Conservation (phyloP, 441 rosid genomes). For the Gossypium lobatum region DNA sequence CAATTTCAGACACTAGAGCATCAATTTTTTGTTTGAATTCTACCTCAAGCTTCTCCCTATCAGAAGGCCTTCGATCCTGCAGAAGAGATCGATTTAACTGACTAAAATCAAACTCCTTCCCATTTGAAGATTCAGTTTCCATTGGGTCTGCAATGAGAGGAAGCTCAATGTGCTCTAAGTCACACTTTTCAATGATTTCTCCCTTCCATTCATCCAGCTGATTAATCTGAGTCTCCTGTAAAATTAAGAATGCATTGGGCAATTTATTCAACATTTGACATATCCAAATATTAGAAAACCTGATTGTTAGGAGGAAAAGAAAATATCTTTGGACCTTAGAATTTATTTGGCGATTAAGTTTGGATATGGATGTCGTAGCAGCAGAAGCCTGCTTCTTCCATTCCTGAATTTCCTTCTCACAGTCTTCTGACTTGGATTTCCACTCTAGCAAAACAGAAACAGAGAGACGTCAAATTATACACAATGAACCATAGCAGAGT, state of each 20-base stretch:
- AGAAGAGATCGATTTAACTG: conserved; percentile 72
- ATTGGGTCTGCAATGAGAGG: conserved; percentile 65
- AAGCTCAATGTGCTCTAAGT: conserved; percentile 72
- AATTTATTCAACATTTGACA: conserved; percentile 9
- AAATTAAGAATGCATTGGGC: conserved; percentile 23
- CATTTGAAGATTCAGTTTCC: conserved; percentile 61
- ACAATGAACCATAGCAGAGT: neutral
- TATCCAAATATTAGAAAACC: conserved; percentile 7
- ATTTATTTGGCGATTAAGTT: conserved; percentile 74
- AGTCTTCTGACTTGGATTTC: conserved; percentile 85
- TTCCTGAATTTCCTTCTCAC: conserved; percentile 86
- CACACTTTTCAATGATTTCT: conserved; percentile 82
- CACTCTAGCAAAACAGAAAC: conserved; percentile 45
- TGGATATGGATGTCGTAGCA: conserved; percentile 71
- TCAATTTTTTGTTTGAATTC: conserved; percentile 85
- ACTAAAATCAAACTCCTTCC: conserved; percentile 74
- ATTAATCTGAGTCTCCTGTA: conserved; percentile 76
- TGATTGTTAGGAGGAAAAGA: conserved; percentile 4
- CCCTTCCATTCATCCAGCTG: conserved; percentile 65
- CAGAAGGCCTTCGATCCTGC: conserved; percentile 70
- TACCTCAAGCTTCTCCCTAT: conserved; percentile 69
- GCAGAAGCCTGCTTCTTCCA: conserved; percentile 86
- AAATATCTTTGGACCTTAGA: conserved; percentile 51
- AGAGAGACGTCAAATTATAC: neutral
- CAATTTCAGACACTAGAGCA: conserved; percentile 61